phyloP scores from a whole-genome alignment of 345 rosid species.

The Laguncularia racemosa region DNA sequence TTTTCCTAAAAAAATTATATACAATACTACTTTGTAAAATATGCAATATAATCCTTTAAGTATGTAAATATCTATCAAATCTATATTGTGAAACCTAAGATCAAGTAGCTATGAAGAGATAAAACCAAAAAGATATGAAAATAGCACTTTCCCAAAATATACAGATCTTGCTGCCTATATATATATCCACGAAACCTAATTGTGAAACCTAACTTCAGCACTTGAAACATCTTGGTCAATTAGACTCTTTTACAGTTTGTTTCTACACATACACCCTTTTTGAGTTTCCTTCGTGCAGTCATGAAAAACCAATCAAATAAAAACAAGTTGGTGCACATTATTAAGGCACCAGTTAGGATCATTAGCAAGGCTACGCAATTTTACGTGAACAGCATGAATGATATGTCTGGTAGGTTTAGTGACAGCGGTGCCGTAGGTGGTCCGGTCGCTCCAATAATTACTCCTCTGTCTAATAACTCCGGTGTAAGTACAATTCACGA shows the following conservation, averaged over 20 bases:
- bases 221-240: no score
- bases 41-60: no score
- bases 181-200: no score
- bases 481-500: neutral
- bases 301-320: neutral
- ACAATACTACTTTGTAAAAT: no score
- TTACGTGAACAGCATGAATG: constrained; percentile 1
- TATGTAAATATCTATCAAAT: no score
- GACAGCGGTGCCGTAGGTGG: neutral
- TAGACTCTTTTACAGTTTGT: neutral
- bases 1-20: no score
- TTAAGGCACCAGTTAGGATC: neutral
- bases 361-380: constrained; percentile 1
- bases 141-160: no score
- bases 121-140: no score
- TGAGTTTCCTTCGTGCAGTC: neutral
- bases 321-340: neutral
- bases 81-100: no score
- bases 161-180: no score
- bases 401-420: neutral
- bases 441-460: neutral
- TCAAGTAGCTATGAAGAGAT: no score
- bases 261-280: neutral
- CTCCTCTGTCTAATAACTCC: constrained; percentile 1
- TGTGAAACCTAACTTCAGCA: no score